Evolutionary conservation across 306 rosid genomes (phyloP).

Genomic region (Oemleria cerasiformis): DNA sequence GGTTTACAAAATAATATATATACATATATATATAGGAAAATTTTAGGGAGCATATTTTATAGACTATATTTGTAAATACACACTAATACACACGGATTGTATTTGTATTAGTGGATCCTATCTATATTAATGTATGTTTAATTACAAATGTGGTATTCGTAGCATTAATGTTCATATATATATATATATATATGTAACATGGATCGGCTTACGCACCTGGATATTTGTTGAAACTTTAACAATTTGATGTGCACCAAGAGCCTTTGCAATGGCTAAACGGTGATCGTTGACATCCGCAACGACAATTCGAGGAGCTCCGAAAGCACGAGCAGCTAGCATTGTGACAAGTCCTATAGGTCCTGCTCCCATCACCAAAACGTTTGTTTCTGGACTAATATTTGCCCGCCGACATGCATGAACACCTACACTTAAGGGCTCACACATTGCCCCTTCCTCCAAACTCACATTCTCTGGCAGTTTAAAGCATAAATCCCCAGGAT

Average conservation of each 20-base stretch:
- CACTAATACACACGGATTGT: no score
- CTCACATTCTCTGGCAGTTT: conserved; percentile 40
- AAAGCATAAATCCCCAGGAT: conserved; percentile 36
- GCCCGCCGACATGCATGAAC: conserved; percentile 48
- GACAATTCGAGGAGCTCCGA: conserved; percentile 39
- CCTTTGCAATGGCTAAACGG: conserved; percentile 40
- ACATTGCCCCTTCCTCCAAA: conserved; percentile 54
- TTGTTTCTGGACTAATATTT: conserved; percentile 35
- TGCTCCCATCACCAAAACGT: conserved; percentile 39
- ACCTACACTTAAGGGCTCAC: conserved; percentile 44
- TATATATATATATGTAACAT: no score
- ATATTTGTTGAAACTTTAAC: conserved; percentile 35
- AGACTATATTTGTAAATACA: no score
- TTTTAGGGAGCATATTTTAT: no score
- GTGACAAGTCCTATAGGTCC: conserved; percentile 46
- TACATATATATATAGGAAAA: no score
- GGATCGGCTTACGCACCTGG: conserved; percentile 15
- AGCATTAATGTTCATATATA: no score
- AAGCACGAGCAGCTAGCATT: conserved; percentile 41
- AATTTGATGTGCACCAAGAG: conserved; percentile 36
- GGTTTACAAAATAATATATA: no score
- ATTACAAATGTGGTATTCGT: no score
- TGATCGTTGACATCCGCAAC: conserved; percentile 36
- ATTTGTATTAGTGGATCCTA: no score
- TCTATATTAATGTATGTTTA: no score